Evolutionary conservation across 1,284 basidiomycete species (phyloP).

Genomic region (Serendipita sp.): DNA sequence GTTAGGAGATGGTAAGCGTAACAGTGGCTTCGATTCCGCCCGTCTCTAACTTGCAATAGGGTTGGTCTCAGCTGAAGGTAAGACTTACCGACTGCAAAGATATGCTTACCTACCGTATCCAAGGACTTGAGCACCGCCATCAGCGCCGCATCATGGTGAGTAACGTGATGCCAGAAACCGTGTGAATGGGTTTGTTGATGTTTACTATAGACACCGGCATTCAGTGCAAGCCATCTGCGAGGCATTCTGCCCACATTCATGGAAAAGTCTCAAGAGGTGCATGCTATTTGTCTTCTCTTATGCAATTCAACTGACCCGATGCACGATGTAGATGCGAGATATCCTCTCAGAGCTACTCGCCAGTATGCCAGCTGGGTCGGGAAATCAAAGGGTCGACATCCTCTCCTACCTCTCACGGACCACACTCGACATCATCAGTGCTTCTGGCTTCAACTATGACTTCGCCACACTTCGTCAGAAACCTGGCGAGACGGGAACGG

Average conservation of each 20-base stretch:
- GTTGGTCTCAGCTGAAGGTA: background rate
- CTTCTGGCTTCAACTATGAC: constrained; percentile 69
- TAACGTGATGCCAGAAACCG: too few species aligned
- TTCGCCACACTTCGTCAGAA: constrained; percentile 67
- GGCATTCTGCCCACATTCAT: background rate
- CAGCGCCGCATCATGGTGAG: background rate
- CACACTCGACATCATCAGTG: constrained; percentile 68
- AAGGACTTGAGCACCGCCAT: background rate
- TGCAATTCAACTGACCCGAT: background rate
- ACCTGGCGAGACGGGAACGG: constrained; percentile 46
- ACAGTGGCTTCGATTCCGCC: background rate
- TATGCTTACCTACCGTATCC: background rate
- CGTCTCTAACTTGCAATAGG: background rate
- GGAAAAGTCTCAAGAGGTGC: background rate
- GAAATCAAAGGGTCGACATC: background rate
- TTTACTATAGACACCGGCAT: background rate
- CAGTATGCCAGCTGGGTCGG: background rate
- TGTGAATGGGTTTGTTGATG: background rate
- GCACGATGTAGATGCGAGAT: background rate
- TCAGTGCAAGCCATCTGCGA: constrained; percentile 1
- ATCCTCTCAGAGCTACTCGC: background rate
- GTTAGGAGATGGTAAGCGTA: background rate
- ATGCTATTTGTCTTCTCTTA: background rate
- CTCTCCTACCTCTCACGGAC: constrained; percentile 23
- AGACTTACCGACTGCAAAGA: background rate